These are phyloP conservation scores for Paramecium biaurelia DNA, from an alignment of 73 alveolate species.

Conservation along the genomic window DNA sequence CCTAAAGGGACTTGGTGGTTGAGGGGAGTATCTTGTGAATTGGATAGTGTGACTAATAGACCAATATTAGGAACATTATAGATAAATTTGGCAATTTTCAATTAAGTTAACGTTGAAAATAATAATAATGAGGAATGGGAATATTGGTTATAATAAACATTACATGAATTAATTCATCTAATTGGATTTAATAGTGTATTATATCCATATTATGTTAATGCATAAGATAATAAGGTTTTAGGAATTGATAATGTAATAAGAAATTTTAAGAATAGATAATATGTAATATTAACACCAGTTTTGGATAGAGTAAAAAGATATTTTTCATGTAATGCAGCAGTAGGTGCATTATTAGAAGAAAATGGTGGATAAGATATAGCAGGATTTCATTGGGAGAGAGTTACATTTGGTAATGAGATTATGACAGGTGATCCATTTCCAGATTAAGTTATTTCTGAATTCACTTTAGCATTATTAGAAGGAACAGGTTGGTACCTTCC, in stretches of 20 bases:
- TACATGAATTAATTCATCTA: slow-evolving; percentile 23
- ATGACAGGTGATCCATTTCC: slow-evolving; percentile 64
- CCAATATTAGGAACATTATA: slow-evolving; percentile 41
- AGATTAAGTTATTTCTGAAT: slow-evolving; percentile 44
- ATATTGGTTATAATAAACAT: slow-evolving; percentile 27
- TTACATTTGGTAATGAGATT: slow-evolving; percentile 60
- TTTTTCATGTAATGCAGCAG: slow-evolving; percentile 38
- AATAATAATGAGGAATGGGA: slow-evolving; percentile 48
- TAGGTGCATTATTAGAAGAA: slow-evolving; percentile 44
- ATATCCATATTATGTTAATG: slow-evolving; percentile 11
- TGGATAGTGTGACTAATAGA: slow-evolving; percentile 28
- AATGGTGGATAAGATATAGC: slow-evolving; percentile 58
- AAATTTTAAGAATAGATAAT: slow-evolving; percentile 3
- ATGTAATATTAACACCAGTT: slow-evolving; percentile 12
- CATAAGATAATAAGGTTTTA: not conserved
- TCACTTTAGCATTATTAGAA: slow-evolving; percentile 51
- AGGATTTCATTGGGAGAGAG: slow-evolving; percentile 67
- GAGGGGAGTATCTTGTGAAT: slow-evolving; percentile 47
- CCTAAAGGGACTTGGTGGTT: not conserved
- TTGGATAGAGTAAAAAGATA: not conserved
- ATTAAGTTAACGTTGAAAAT: not conserved
- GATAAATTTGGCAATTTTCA: not conserved
- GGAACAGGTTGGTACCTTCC: slow-evolving; percentile 59
- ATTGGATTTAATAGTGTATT: slow-evolving; percentile 40
- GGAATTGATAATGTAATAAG: slow-evolving; percentile 40